Conservation (phyloP, 1,284 basidiomycete genomes). For the Hemileia vastatrix region DNA sequence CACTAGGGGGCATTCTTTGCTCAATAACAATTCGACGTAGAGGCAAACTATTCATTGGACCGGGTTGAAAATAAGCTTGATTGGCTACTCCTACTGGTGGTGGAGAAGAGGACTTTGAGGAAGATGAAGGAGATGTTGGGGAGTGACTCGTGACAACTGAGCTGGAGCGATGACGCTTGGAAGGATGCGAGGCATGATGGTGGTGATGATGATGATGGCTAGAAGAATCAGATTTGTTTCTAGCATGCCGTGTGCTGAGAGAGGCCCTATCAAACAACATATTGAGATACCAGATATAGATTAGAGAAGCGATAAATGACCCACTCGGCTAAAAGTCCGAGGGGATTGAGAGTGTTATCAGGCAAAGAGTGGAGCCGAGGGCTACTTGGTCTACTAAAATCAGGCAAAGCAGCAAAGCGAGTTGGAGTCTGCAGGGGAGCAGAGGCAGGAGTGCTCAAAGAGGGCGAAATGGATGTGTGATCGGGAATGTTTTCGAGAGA, state of each 20-base stretch:
- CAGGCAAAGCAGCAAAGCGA: constrained; percentile 34
- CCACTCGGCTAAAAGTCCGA: constrained; percentile 15
- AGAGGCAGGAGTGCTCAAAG: no score
- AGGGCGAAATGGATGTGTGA: no score
- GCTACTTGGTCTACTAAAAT: constrained; percentile 46
- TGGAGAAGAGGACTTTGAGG: constrained; percentile 36
- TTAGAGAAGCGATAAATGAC: background rate
- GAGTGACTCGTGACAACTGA: background rate
- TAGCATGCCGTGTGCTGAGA: constrained; percentile 50
- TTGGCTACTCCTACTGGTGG: constrained; percentile 65
- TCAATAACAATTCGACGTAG: constrained; percentile 78
- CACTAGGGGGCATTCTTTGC: constrained; percentile 49
- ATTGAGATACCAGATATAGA: no score
- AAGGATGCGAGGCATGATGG: constrained; percentile 26
- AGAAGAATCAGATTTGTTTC: constrained; percentile 82
- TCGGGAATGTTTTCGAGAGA: no score
- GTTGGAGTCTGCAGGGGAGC: no score
- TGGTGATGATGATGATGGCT: constrained; percentile 53
- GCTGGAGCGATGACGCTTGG: constrained; percentile 18
- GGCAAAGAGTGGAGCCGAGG: constrained; percentile 78
- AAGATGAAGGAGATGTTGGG: constrained; percentile 1
- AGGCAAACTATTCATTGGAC: constrained; percentile 54
- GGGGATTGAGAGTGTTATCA: constrained; percentile 76
- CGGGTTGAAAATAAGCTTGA: constrained; percentile 87
- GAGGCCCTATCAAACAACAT: background rate